Conservation (phyloP, 495 filamentous ascomycete species). For the Poronia punctata region DNA sequence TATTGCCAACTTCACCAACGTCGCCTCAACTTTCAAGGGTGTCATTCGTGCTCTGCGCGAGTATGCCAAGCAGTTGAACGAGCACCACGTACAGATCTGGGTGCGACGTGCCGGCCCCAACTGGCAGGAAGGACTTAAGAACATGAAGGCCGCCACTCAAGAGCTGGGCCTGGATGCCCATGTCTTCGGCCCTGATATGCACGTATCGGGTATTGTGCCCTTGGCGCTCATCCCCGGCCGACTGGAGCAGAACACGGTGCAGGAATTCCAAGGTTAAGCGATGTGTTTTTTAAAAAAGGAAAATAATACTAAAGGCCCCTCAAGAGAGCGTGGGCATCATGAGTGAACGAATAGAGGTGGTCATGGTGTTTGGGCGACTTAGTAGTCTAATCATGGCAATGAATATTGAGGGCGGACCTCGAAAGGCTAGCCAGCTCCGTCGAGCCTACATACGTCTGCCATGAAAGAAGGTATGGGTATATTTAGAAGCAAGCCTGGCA, state of each 20-base stretch:
- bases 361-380: constrained; percentile 9
- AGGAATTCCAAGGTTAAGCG: constrained; percentile 46
- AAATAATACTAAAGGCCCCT: constrained; percentile 10
- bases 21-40: constrained; percentile 98
- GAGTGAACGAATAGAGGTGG: constrained; percentile 6
- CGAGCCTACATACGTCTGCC: constrained; percentile 11
- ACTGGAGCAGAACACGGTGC: constrained; percentile 43
- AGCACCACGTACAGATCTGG: constrained; percentile 99
- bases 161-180: constrained; percentile 92
- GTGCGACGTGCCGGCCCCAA: constrained; percentile 98
- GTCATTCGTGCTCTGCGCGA: constrained; percentile 96
- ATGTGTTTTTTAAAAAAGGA: constrained; percentile 8
- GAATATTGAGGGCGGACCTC: constrained; percentile 9
- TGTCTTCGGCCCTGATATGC: constrained; percentile 97
- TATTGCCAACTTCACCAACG: constrained; percentile 99
- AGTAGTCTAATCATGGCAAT: constrained; percentile 12
- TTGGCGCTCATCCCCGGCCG: constrained; percentile 53
- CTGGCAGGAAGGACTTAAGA: constrained; percentile 99
- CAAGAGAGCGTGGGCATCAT: constrained; percentile 1
- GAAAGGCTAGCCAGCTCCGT: constrained; percentile 8
- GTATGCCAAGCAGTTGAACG: constrained; percentile 73
- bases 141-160: constrained; percentile 93
- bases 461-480: constrained; percentile 4
- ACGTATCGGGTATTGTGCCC: constrained; percentile 59
- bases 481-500: constrained; percentile 11